These are phyloP conservation scores for Theileria orientalis DNA, from an alignment of 169 alveolate species.

Conservation along the genomic window DNA sequence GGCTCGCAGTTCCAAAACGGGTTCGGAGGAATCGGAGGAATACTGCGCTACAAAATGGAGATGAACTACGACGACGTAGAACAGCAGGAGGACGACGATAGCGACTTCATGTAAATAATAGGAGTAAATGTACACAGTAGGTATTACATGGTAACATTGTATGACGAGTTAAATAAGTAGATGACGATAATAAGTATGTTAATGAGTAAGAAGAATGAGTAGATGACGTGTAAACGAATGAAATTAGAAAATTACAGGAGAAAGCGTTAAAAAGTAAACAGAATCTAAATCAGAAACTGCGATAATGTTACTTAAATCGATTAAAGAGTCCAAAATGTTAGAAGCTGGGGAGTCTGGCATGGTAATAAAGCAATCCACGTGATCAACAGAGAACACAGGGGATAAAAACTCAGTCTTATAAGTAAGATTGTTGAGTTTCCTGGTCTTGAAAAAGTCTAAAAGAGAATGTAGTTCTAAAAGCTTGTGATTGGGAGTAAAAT, in stretches of 20 bases:
- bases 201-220: no score
- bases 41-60: slow-evolving; percentile 93
- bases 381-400: slow-evolving; percentile 13
- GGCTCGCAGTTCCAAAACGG: slow-evolving; percentile 98
- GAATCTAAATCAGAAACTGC: slow-evolving; percentile 22
- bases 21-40: slow-evolving; percentile 99
- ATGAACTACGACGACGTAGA: slow-evolving; percentile 76
- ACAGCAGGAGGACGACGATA: slow-evolving; percentile 65
- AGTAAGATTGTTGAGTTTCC: no score
- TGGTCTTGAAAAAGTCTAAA: neutral
- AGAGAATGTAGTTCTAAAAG: slow-evolving; percentile 12
- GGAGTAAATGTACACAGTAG: no score
- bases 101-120: slow-evolving; percentile 67
- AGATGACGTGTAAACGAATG: no score
- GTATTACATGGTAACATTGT: no score
- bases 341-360: slow-evolving; percentile 15
- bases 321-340: neutral
- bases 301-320: neutral
- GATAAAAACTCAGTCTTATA: no score
- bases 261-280: slow-evolving; percentile 5
- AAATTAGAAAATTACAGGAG: no score
- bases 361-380: neutral
- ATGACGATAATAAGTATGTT: no score
- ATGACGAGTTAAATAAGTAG: no score
- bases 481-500: no score